Conservation (phyloP, 495 filamentous ascomycete genomes). For the Aspergillus cristatus region DNA sequence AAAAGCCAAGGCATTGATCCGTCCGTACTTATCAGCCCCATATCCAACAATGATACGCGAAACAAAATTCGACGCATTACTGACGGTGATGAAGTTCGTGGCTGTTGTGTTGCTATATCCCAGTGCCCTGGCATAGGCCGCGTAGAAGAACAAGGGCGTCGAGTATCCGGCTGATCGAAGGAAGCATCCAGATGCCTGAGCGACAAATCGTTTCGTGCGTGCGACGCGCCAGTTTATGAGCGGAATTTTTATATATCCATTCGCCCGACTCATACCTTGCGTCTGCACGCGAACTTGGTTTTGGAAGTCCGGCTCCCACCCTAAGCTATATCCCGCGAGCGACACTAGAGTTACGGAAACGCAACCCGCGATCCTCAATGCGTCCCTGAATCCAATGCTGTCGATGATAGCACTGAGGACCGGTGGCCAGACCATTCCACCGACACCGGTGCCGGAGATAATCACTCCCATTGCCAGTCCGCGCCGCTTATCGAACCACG, state of each 20-base stretch:
- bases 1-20: conserved; percentile 44
- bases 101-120: conserved; percentile 29
- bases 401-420: conserved; percentile 39
- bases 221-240: conserved; percentile 30
- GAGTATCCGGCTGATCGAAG: conserved; percentile 36
- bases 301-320: conserved; percentile 36
- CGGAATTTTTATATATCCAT: conserved; percentile 19
- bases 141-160: conserved; percentile 36
- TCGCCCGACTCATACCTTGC: conserved; percentile 10
- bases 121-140: conserved; percentile 30
- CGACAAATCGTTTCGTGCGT: conserved; percentile 27
- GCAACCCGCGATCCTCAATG: conserved; percentile 40
- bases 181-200: conserved; percentile 30
- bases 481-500: conserved; percentile 48
- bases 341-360: conserved; percentile 36
- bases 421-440: conserved; percentile 41
- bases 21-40: conserved; percentile 36
- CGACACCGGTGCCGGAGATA: conserved; percentile 46
- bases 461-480: conserved; percentile 46
- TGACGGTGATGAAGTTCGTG: conserved; percentile 42
- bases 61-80: conserved; percentile 47
- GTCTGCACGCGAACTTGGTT: conserved; percentile 20
- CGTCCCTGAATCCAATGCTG: conserved; percentile 42
- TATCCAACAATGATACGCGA: conserved; percentile 42
- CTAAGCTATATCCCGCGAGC: conserved; percentile 33